Evolutionary conservation across 2,329 filamentous ascomycete genomes (phyloP), one percentile per base, ranked within the genome.

Genomic region (Penicillium paneum): DNA sequence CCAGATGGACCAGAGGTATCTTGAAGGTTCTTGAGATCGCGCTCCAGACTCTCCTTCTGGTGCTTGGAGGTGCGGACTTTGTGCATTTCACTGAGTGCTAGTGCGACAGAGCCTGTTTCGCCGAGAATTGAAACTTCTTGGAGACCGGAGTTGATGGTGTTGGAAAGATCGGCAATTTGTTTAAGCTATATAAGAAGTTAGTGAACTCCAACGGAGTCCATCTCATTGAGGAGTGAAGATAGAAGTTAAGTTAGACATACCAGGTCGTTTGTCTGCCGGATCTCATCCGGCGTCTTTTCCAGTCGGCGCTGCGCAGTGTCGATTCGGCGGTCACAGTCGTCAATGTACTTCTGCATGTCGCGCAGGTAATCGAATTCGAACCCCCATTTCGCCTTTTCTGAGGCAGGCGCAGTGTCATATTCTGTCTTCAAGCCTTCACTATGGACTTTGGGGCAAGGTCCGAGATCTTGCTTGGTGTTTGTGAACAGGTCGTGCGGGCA

Each of bases 401-500:
- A 76, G 2, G 87, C 79, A 4, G 88, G 78, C 0, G 94, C 84
- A 1, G 78, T 81, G 64, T 95, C 89, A 74, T 94, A 99, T 72
- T 99, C 92, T 44, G 86, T 80, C 75, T 96, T 97, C 62, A 97
- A 81, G 12, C 86, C 85, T 71, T 97, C 92, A 45, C 85, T 89
- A 77, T 99, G 94, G 26, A 93, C 83, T 71, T 93, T 94, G 46
- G 90, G 84, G 70, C 94, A 99, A 0, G 86, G 83, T 2, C 94
- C 94, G 32, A 97, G 83, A 72, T 99, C 94, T 81, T 97, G 92
- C 79, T 97, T 97, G 42, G 94, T 99, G 78, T 99, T 99, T 62
- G 93, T 99, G 82, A 99, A 99, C 69, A 99, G 90, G 72, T 99
- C 94, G 80, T 97, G 93, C 0, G 94, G 94, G 74, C 94, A 99